Evolutionary conservation across 805 yeast genomes (phyloP).

Genomic region (Teunomyces tritomae): DNA sequence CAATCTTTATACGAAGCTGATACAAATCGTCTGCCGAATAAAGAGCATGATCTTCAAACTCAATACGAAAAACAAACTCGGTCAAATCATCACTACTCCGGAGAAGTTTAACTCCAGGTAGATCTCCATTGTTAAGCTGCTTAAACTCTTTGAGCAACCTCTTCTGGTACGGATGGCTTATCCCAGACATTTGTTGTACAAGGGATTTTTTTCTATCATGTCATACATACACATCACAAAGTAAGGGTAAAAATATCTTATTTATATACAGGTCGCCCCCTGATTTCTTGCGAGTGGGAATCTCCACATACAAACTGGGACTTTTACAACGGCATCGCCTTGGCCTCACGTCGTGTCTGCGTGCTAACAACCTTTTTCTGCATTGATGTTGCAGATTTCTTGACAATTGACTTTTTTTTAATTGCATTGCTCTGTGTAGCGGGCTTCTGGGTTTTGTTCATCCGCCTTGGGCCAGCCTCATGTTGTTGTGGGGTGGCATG

Average conservation of each 20-base stretch:
- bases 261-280: neutral
- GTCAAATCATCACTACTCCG: slow-evolving; percentile 16
- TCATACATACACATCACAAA: too few relatives aligned
- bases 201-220: neutral
- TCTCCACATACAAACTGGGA: too few relatives aligned
- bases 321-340: slow-evolving; percentile 1
- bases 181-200: neutral
- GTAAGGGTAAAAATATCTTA: neutral
- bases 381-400: neutral
- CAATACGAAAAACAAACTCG: slow-evolving; percentile 21
- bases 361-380: neutral
- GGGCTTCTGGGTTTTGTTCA: neutral
- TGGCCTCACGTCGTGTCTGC: slow-evolving; percentile 3
- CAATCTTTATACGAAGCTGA: slow-evolving; percentile 43
- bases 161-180: slow-evolving; percentile 25
- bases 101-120: slow-evolving; percentile 25
- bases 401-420: neutral
- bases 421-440: neutral
- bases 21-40: slow-evolving; percentile 24
- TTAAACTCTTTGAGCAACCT: slow-evolving; percentile 29
- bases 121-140: slow-evolving; percentile 8
- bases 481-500: slow-evolving; percentile 9
- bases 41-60: slow-evolving; percentile 10
- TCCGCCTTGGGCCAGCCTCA: neutral
- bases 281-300: too few relatives aligned